Evolutionary conservation across 2,329 filamentous ascomycete species (phyloP), one percentile per base, ranked within the genome.

Genomic region (Elsinoe batatas): DNA sequence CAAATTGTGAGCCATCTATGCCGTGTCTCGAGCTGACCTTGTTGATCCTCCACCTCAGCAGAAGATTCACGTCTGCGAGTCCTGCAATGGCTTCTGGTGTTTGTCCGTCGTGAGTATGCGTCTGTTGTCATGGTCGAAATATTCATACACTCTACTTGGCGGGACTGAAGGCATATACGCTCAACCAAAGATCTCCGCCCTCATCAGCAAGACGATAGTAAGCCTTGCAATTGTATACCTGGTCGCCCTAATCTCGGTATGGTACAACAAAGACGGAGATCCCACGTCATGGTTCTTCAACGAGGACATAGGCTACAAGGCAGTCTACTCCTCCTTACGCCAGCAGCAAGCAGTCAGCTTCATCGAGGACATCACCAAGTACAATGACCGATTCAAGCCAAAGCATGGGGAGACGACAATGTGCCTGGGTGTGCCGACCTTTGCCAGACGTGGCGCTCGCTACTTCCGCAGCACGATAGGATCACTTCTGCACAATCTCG

Each of bases 381-480:
- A 54, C 12, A 12, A 42, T 15, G 18, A 55, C 51, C 44, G 56
- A n/a, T 64, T 62, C 36, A 56, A 60, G 18, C 56, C 57, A 22
- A 49, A 54, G 11, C 58, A 61, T 36, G 57, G 54, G 50, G 61
- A 63, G 50, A 64, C 65, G 5, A 54, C 51, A 3, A 44, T 76
- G 10, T 77, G 75, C 54, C 62, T 77, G 2, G 74, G 73, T 1
- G 68, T 76, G 53, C 68, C 73, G 10, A 70, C 72, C 0, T 67
- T 74, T 32, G 70, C 68, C 13, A 66, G 74, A 12, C 60, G 71
- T 11, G 68, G 67, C 12, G 65, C 65, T 1, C 64, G 68, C 17
- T 76, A 77, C 57, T 64, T 77, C 18, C 63, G 65, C 22, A 65
- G 65, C n/a, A 64, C 73, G 0, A 65, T 77, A 3, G 75, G 73